Evolutionary conservation across 495 filamentous ascomycete species (phyloP), one percentile per base, ranked within the genome.

Genomic region (Xeromyces bisporus): DNA sequence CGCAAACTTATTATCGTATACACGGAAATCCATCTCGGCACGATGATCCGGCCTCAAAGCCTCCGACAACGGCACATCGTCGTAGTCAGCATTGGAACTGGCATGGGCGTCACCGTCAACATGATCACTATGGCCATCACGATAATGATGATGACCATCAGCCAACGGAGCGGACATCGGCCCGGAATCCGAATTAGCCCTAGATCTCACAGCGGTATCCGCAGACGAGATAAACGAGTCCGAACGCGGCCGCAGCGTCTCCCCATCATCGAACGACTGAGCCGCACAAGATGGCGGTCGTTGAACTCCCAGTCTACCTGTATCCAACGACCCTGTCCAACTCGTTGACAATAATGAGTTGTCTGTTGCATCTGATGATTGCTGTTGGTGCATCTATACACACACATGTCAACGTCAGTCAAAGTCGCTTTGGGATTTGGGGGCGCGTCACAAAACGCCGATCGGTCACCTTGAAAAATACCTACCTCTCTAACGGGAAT

Each of bases 1-100:
- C 23, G 74, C 76, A 41, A 83, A 85, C 2, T 69, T 69, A 39
- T 77, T 83, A 34, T 80, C 55, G 9, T 64, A 50, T 2, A 78
- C 67, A 11, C 66, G 39, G 47, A 80, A 83, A 41, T 78, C 74
- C 7, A 51, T 52, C 34, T 77, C 72, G 35, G 62, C 66, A 6
- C 69, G 70, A 29, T 66, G 65, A 48, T 85, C 77, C 0, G 81
- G 74, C 5, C 58, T 67, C 29, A 87, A 54, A 1, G 75, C 75
- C 23, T 69, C 59, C n/a, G 59, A 48, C 1, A 59, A 32, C 2
- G 58, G 44, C 2, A 66, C 44, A 29, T 62, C 60, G 29, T 69
- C 64, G 23, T 57, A 55, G 7, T n/a, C n/a, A n/a, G n/a, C n/a
- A n/a, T n/a, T n/a, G n/a, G n/a, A n/a, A n/a, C n/a, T n/a, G n/a